Evolutionary conservation across 2,329 filamentous ascomycete genomes (phyloP).

Genomic region (Lasiodiplodia citricola): DNA sequence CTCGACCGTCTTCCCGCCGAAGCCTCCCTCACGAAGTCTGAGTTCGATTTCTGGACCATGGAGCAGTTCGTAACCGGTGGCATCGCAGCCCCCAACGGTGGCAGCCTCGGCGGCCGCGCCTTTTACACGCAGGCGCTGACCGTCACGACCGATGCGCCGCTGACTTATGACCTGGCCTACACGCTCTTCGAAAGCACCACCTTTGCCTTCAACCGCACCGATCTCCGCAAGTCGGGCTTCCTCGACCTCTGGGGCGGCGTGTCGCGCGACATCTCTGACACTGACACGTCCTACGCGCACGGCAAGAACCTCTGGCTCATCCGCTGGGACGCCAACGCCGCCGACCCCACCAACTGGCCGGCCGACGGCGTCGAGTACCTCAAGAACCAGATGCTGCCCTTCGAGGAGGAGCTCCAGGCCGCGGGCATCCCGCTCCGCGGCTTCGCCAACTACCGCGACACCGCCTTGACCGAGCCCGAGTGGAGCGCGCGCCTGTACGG

Average conservation of each 20-base stretch:
- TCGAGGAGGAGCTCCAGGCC: slow-evolving; percentile 30
- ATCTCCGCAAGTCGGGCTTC: slow-evolving; percentile 31
- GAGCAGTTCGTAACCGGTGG: slow-evolving; percentile 25
- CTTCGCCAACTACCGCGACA: slow-evolving; percentile 33
- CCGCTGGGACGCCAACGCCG: slow-evolving; percentile 32
- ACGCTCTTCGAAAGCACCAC: slow-evolving; percentile 28
- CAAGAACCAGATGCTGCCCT: slow-evolving; percentile 31
- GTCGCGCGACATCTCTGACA: slow-evolving; percentile 29
- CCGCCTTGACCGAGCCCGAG: slow-evolving; percentile 29
- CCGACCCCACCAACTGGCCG: slow-evolving; percentile 28
- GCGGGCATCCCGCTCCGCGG: slow-evolving; percentile 29
- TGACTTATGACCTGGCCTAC: slow-evolving; percentile 29
- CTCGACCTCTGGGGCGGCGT: slow-evolving; percentile 34
- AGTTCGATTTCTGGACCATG: slow-evolving; percentile 31
- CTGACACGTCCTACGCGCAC: slow-evolving; percentile 29
- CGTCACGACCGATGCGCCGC: slow-evolving; percentile 29
- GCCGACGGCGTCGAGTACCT: slow-evolving; percentile 32
- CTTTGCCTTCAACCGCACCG: slow-evolving; percentile 30
- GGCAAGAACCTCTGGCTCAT: slow-evolving; percentile 33
- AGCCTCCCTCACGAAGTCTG: slow-evolving; percentile 28
- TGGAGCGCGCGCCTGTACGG: slow-evolving; percentile 33
- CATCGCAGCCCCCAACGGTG: slow-evolving; percentile 28
- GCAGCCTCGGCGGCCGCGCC: slow-evolving; percentile 29
- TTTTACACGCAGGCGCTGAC: slow-evolving; percentile 32
- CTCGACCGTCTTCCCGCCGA: slow-evolving; percentile 29